Conservation (phyloP, 805 yeast species). For the Ogataea chonburiensis region DNA sequence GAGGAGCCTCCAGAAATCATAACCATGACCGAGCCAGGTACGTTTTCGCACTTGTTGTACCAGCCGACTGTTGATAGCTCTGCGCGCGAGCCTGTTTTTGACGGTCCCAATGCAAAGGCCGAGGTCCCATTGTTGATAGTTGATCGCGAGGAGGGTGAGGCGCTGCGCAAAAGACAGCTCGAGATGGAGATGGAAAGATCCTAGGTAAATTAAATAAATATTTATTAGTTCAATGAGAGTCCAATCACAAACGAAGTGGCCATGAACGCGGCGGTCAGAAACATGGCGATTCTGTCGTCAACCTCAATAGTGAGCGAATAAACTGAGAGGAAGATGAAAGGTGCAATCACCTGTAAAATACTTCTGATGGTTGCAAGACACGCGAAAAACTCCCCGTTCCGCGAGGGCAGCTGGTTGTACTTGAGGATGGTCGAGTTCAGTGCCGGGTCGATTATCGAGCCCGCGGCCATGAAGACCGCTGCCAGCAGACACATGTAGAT, state of each 20-base stretch:
- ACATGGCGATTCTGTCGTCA: constrained; percentile 40
- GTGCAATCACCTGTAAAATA: constrained; percentile 45
- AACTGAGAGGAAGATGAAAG: constrained; percentile 46
- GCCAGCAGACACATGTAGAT: constrained; percentile 34
- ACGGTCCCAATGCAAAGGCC: constrained; percentile 4
- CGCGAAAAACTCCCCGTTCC: constrained; percentile 72
- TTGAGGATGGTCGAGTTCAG: constrained; percentile 59
- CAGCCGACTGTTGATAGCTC: constrained; percentile 23
- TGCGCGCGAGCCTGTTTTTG: constrained; percentile 23
- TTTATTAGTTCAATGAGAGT: constrained; percentile 4
- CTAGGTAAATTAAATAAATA: neutral
- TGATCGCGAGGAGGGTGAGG: constrained; percentile 31
- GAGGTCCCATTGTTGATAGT: constrained; percentile 30
- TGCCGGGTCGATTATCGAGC: constrained; percentile 55
- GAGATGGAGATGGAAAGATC: constrained; percentile 3
- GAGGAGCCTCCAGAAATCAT: constrained; percentile 35
- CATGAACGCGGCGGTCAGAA: constrained; percentile 16
- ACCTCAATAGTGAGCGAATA: constrained; percentile 45
- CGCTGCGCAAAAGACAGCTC: constrained; percentile 17
- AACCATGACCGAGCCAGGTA: constrained; percentile 32
- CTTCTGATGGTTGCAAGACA: constrained; percentile 62
- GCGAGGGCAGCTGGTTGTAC: constrained; percentile 50
- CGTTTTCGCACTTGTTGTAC: constrained; percentile 31
- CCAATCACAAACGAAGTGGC: constrained; percentile 2
- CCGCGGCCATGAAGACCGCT: constrained; percentile 43